Base-by-base conservation (phyloP, 225 moss, liverwort and hornwort species). In the Straminergon stramineum region DNA sequence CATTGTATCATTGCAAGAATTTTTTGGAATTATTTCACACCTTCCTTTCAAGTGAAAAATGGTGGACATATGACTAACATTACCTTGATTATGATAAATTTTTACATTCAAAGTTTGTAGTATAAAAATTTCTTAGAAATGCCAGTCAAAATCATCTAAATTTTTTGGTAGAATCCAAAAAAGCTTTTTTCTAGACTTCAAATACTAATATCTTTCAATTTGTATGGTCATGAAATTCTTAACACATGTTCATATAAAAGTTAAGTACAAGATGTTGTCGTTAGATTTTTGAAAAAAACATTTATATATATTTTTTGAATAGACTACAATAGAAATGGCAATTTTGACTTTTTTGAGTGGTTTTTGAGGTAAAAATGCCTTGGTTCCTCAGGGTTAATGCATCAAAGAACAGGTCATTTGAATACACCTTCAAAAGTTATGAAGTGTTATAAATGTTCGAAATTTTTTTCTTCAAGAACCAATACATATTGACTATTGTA, bases 111-210 rank as follows among this genome's bases (percentile, higher is more conserved):
- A 27, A 73, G 1, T 41, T 3, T 26, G 1, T 15, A 16, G 15
- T 27, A 15, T 27, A 41, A 41, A 39, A 39, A 4, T 2, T 69
- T 39, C 5, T 71, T 26, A 24, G 9, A 41, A 71, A 41, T 2
- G 3, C 0, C 0, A 0, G 1, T 41, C 7, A 37, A 68, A 27
- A 9, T 71, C 26, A 71, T 15, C 1, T 41, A 8, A 71, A 26
- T 15, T 15, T 4, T 71, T 0, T 0, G 0, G 1, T 39, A 39
- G 7, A 4, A 4, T 24, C 4, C 1, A 23, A 69, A n/a, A 68
- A n/a, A 14, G 0, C 1, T 7, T 14, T 69, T n/a, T 39, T 5
- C 2, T 0, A 5, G 0, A 74, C 28, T 74, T 74, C 17, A 74
- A 45, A 24, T 39, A 70, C 16, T 41, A 26, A 27, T 71, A 26